Conservation (phyloP, 108 stramenopile genomes). For the Pseudonitzschia multiseries region DNA sequence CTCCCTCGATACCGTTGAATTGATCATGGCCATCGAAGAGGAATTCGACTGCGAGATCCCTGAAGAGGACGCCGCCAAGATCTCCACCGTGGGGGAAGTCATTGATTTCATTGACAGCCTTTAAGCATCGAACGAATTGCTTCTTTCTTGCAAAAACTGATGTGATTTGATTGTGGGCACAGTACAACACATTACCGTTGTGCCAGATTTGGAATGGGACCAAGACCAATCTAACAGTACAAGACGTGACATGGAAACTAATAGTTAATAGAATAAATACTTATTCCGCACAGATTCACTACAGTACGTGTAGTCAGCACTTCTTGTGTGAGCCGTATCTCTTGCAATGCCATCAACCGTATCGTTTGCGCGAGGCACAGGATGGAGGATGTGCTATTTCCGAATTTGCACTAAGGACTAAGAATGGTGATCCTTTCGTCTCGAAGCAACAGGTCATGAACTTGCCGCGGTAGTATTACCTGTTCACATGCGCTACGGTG, state of each 20-base stretch:
- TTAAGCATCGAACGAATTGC: slow-evolving; percentile 24
- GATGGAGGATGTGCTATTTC: too few species aligned
- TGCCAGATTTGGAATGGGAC: background rate
- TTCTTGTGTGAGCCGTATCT: too few species aligned
- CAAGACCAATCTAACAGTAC: background rate
- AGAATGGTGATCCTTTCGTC: too few species aligned
- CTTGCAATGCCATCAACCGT: too few species aligned
- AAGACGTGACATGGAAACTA: background rate
- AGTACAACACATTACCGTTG: background rate
- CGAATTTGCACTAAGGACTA: too few species aligned
- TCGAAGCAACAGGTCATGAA: too few species aligned
- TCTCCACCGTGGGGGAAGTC: slow-evolving; percentile 88
- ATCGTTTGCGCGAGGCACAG: too few species aligned
- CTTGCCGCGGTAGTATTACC: too few species aligned
- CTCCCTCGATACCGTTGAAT: slow-evolving; percentile 95
- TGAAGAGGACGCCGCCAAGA: slow-evolving; percentile 93
- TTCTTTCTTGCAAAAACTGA: background rate
- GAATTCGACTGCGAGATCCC: slow-evolving; percentile 97
- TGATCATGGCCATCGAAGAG: slow-evolving; percentile 97
- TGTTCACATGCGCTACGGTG: too few species aligned
- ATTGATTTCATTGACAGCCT: slow-evolving; percentile 79
- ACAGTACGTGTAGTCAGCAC: background rate
- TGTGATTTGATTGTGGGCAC: background rate
- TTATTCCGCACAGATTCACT: background rate
- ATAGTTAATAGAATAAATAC: background rate